These are phyloP conservation scores for Alternaria longipes DNA, from an alignment of 2,329 filamentous ascomycete genomes.

Conservation along the genomic window DNA sequence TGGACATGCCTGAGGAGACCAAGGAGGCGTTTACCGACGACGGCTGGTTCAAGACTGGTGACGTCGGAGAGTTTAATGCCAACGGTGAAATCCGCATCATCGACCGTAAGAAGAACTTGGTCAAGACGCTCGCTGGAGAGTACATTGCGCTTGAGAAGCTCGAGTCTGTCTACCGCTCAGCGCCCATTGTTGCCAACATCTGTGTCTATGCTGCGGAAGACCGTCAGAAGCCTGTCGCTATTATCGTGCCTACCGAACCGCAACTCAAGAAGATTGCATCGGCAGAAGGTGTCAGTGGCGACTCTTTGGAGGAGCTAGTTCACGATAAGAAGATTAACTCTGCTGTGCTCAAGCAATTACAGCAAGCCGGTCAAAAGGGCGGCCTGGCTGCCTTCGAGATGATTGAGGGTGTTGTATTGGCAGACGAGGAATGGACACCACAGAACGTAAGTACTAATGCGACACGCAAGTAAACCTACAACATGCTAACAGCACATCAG, in stretches of 20 bases:
- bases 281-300: conserved; percentile 69
- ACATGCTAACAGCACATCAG: conserved; percentile 43
- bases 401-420: conserved; percentile 77
- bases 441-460: conserved; percentile 71
- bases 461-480: not conserved
- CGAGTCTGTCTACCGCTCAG: conserved; percentile 87
- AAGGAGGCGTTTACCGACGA: conserved; percentile 78
- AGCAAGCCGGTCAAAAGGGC: conserved; percentile 69
- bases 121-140: conserved; percentile 94
- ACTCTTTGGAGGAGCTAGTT: conserved; percentile 73
- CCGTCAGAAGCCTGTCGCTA: conserved; percentile 80
- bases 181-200: conserved; percentile 81
- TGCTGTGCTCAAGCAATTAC: conserved; percentile 75
- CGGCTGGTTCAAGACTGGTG: conserved; percentile 97
- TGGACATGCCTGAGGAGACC: conserved; percentile 86
- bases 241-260: conserved; percentile 72
- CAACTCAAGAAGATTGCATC: conserved; percentile 65
- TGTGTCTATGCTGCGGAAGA: conserved; percentile 83
- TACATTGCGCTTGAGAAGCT: conserved; percentile 97
- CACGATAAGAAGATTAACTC: conserved; percentile 70
- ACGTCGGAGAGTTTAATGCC: conserved; percentile 88
- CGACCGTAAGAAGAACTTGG: conserved; percentile 97
- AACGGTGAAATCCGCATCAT: conserved; percentile 86
- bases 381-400: conserved; percentile 77
- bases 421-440: conserved; percentile 89